phyloP scores from a whole-genome alignment of 371 early-diverging fungal species.

The Entomophthora muscae region DNA sequence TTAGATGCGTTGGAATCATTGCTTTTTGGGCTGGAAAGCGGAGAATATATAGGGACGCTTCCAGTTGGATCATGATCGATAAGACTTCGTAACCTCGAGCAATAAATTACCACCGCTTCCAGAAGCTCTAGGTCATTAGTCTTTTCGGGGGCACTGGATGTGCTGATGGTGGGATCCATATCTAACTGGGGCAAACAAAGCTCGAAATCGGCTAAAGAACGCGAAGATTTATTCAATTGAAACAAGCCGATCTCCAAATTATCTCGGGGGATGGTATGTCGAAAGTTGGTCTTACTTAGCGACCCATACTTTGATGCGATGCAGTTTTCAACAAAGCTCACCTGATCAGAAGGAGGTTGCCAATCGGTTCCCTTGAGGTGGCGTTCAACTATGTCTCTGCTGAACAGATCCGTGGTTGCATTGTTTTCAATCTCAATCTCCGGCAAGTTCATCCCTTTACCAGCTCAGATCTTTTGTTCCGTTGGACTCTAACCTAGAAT shows the following conservation, averaged over 20 bases:
- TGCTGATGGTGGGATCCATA: too few relatives aligned
- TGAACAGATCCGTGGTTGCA: too few relatives aligned
- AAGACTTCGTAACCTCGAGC: background rate
- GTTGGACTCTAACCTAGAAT: too few relatives aligned
- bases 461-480: too few relatives aligned
- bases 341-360: background rate
- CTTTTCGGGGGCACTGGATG: too few relatives aligned
- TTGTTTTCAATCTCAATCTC: too few relatives aligned
- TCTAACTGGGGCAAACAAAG: too few relatives aligned
- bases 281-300: background rate
- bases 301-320: background rate
- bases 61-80: background rate
- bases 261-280: background rate
- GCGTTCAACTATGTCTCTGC: background rate
- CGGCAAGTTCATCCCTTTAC: too few relatives aligned
- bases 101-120: background rate
- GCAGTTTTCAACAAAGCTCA: background rate
- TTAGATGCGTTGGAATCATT: too few relatives aligned
- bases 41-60: too few relatives aligned
- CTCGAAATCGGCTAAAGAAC: too few relatives aligned
- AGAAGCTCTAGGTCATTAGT: background rate
- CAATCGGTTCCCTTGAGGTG: background rate
- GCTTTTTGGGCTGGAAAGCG: too few relatives aligned
- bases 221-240: background rate
- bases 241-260: background rate